phyloP scores from a whole-genome alignment of 2,329 filamentous ascomycete genomes.

The Scedosporium boydii region DNA sequence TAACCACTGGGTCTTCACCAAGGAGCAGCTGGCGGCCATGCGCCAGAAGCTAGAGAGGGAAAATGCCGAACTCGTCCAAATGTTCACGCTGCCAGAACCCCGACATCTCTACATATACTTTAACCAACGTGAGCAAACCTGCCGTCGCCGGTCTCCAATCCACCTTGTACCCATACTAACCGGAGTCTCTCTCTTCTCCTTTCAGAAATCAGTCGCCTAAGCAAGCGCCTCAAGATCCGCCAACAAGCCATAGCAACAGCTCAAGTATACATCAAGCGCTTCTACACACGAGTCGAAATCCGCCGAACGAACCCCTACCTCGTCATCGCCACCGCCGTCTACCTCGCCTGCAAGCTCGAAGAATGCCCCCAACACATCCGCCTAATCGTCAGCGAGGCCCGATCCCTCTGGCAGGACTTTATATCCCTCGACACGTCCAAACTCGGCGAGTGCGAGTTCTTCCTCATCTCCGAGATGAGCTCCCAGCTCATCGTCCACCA shows the following conservation, averaged over 20 bases:
- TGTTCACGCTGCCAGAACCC: conserved; percentile 73
- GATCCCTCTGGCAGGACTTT: conserved; percentile 74
- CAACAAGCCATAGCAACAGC: conserved; percentile 93
- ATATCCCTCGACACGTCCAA: conserved; percentile 69
- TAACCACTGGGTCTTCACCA: conserved; percentile 82
- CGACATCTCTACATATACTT: conserved; percentile 86
- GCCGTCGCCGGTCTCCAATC: not conserved
- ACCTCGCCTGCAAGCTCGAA: conserved; percentile 96
- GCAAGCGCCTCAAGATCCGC: conserved; percentile 71
- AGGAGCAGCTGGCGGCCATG: conserved; percentile 66
- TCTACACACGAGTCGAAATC: conserved; percentile 86
- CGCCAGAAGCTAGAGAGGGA: conserved; percentile 70
- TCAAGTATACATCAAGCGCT: conserved; percentile 88
- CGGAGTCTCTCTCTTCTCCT: conserved; percentile 4
- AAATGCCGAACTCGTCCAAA: conserved; percentile 62
- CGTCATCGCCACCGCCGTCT: conserved; percentile 84
- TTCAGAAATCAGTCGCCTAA: conserved; percentile 70
- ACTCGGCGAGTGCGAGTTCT: conserved; percentile 90
- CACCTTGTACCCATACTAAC: too few species aligned
- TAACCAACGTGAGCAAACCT: conserved; percentile 61
- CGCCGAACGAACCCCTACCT: conserved; percentile 89
- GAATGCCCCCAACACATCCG: conserved; percentile 95
- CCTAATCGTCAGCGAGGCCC: conserved; percentile 77
- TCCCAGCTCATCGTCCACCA: conserved; percentile 86
- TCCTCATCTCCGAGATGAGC: conserved; percentile 81